phyloP scores from a whole-genome alignment of 139 green algal species.

The Chlorella sp. region DNA sequence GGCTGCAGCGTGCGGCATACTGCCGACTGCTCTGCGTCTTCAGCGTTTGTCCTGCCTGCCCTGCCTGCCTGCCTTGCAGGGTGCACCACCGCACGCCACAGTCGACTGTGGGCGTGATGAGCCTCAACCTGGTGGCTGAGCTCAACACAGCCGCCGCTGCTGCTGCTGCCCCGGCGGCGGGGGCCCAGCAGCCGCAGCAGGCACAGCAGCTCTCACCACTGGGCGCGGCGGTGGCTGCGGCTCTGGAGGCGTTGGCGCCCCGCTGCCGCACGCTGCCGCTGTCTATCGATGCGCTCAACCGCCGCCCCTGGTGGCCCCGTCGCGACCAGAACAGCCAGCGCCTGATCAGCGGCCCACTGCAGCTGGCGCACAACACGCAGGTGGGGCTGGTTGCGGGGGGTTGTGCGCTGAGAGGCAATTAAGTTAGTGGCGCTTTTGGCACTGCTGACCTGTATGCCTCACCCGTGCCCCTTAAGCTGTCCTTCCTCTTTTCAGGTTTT shows the following conservation, averaged over 20 bases:
- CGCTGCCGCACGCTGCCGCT: slow-evolving; percentile 41
- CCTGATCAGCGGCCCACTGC: slow-evolving; percentile 54
- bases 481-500: slow-evolving; percentile 47
- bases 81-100: slow-evolving; percentile 32
- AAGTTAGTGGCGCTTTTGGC: too few relatives aligned
- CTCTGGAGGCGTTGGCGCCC: slow-evolving; percentile 41
- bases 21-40: too few relatives aligned
- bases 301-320: slow-evolving; percentile 37
- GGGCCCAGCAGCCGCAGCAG: neutral
- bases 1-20: too few relatives aligned
- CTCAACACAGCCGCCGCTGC: slow-evolving; percentile 16
- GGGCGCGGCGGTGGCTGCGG: slow-evolving; percentile 35
- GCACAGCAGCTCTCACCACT: slow-evolving; percentile 34
- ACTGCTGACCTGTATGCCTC: too few relatives aligned
- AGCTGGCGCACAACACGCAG: slow-evolving; percentile 66
- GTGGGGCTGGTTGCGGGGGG: neutral
- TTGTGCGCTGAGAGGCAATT: too few relatives aligned
- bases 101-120: slow-evolving; percentile 42
- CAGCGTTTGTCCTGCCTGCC: too few relatives aligned
- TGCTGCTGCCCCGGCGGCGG: neutral
- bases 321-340: slow-evolving; percentile 36
- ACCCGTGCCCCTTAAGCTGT: too few relatives aligned
- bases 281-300: slow-evolving; percentile 48
- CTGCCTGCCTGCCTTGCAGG: slow-evolving; percentile 10
- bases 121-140: slow-evolving; percentile 52